phyloP scores from a whole-genome alignment of 768 basidiomycete genomes.

The Tulasnella sp. region DNA sequence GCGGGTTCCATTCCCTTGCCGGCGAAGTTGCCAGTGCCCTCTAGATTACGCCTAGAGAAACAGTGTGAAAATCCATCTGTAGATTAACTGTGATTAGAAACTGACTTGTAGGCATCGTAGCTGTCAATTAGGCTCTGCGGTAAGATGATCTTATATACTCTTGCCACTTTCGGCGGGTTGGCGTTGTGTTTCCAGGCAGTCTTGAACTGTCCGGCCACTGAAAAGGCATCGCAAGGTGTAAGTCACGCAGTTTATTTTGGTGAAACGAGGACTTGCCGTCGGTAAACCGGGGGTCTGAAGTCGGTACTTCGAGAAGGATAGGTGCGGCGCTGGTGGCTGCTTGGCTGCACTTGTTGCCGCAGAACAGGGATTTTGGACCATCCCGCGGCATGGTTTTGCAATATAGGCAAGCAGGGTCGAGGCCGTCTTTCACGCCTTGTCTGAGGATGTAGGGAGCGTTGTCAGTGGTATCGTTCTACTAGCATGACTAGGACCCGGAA shows the following conservation, averaged over 20 bases:
- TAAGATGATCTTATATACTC: constrained; percentile 19
- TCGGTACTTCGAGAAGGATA: constrained; percentile 16
- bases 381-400: constrained; percentile 5
- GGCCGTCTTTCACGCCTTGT: constrained; percentile 9
- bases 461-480: not conserved
- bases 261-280: constrained; percentile 1
- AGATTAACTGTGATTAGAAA: not conserved
- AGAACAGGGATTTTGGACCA: not conserved
- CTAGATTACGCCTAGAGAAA: not conserved
- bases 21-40: not conserved
- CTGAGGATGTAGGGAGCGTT: not conserved
- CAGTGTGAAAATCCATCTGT: not conserved
- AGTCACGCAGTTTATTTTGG: no score
- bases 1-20: not conserved
- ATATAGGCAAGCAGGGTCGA: constrained; percentile 11
- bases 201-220: constrained; percentile 23
- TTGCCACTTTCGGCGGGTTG: constrained; percentile 10
- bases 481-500: not conserved
- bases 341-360: not conserved
- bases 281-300: constrained; percentile 19
- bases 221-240: not conserved
- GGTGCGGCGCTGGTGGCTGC: not conserved
- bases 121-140: constrained; percentile 8
- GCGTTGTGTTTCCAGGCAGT: constrained; percentile 13
- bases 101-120: constrained; percentile 22